Evolutionary conservation across 345 rosid species (phyloP), one percentile per base, ranked within the genome.

Genomic region (Citrus glauca): DNA sequence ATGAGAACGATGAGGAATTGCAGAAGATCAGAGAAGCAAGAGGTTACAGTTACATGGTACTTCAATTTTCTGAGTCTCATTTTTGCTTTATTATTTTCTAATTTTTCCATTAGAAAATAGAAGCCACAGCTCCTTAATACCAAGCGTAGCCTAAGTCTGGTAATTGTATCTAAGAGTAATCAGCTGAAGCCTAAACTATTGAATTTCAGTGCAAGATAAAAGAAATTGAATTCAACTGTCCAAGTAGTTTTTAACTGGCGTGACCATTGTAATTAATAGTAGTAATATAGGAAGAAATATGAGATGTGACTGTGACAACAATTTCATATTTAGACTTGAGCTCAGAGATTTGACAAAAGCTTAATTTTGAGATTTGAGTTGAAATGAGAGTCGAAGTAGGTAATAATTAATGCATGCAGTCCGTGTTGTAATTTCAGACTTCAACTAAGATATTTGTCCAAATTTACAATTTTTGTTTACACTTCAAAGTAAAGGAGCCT

Each of bases 41-140:
- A 84, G 98, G 98, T 14, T 95, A 93, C 79, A 88, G 83, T 84
- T 95, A 93, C 92, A 89, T 88, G 98, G 98, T 93, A 86, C 19
- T 59, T 27, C 1, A 10, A 35, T 67, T 7, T 22, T 27, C 25
- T 35, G 38, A 1, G 53, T 32, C 53, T 22, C 50, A 9, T 14
- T 27, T 81, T 32, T 28, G 7, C 14, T 59, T 69, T 50, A 55
- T 3, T 25, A 0, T 48, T 25, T 69, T n/a, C 45, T 22, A 2
- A 17, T 19, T 66, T 32, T 33, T 22, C 50, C 50, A 45, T 45
- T 45, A 0, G 17, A 45, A 11, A 45, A 11, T 13, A 45, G 17
- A 13, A 45, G 50, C 50, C 50, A 45, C 50, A 45, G 0, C 50
- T 45, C 17, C 50, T 45, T 13, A 45, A 13, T 45, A 13, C 17